A percentile compares a stretch with the other conserved stretches of the same genome.
These are phyloP conservation scores for Passiflora organensis DNA, from an alignment of 345 rosid genomes.

Conservation along the genomic window DNA sequence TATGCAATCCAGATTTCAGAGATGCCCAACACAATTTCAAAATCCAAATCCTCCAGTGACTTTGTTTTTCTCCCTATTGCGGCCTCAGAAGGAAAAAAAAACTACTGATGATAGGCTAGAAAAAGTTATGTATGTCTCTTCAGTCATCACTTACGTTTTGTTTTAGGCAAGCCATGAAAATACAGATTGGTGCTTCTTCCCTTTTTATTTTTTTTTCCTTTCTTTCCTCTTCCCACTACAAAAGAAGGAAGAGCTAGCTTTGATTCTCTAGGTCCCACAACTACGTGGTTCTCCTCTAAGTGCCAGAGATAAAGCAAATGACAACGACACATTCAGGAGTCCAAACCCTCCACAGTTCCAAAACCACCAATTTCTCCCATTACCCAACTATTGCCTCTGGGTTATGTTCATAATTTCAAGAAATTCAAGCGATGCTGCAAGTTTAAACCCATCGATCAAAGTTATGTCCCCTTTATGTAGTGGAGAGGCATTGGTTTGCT, in stretches of 20 bases:
- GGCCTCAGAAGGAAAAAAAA: background rate
- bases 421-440: too few species aligned
- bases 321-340: background rate
- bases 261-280: slow-evolving; percentile 22
- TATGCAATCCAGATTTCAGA: too few species aligned
- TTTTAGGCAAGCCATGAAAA: too few species aligned
- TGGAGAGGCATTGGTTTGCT: too few species aligned
- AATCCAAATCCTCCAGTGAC: too few species aligned
- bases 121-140: background rate
- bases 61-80: background rate
- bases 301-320: background rate
- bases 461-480: too few species aligned
- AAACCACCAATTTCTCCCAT: background rate
- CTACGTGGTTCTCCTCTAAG: slow-evolving; percentile 12
- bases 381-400: too few species aligned
- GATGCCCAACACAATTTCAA: too few species aligned
- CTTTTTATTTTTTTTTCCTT: background rate
- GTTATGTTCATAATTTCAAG: too few species aligned
- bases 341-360: background rate
- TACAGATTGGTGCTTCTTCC: background rate
- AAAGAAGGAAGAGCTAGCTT: slow-evolving; percentile 2
- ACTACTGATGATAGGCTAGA: background rate
- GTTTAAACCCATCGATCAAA: too few species aligned
- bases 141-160: too few species aligned
- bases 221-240: slow-evolving; percentile 12